Base-by-base conservation (phyloP, 2,329 filamentous ascomycete genomes). In the Chalara sp. region DNA sequence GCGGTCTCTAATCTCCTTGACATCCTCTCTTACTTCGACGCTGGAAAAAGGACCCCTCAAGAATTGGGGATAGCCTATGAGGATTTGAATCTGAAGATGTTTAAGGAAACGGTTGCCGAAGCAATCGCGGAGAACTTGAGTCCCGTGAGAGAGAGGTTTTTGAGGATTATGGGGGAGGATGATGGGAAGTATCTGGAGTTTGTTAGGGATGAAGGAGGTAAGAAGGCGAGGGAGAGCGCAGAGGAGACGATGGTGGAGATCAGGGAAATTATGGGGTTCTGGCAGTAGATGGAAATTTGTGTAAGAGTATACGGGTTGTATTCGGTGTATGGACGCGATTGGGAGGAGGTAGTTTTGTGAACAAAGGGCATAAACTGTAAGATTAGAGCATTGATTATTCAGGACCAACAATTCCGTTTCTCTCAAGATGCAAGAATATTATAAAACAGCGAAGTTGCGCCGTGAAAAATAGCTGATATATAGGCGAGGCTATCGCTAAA, bases 1-100 rank as follows among this genome's bases (percentile, higher is more conserved):
- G 93, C 90, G 0, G 86, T 99, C 4, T 84, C 91, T 8, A 99
- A 97, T 65, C 73, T 99, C 10, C 70, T 99, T 1, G 82, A 89
- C 51, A 79, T 99, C 12, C 70, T 92, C n/a, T 83, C 82, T 29
- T 80, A 88, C 55, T 81, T 92, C 59, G 79, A 84, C 49, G 58
- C 65, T 4, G 59, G 67, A 30, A 61, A 63, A 3, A 68, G 72
- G 46, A 70, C 62, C 10, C 67, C 73, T 1, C 56, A 61, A 43
- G 64, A 74, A 41, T 58, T 80, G 21, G 75, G 70, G 2, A 51
- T 63, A 10, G 63, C 63, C 6, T 69, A 72, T 45, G 63, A 64
- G 5, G 66, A 68, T 1, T 63, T 73, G 29, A 76, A 66, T 40
- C 72, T 89, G 60, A 72, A 72, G 6, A 72, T 72, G 1, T 71